A percentile compares a stretch with the other conserved stretches of the same genome.
Evolutionary conservation across 2,329 filamentous ascomycete species (phyloP).

Genomic region (Trichoderma koningii): DNA sequence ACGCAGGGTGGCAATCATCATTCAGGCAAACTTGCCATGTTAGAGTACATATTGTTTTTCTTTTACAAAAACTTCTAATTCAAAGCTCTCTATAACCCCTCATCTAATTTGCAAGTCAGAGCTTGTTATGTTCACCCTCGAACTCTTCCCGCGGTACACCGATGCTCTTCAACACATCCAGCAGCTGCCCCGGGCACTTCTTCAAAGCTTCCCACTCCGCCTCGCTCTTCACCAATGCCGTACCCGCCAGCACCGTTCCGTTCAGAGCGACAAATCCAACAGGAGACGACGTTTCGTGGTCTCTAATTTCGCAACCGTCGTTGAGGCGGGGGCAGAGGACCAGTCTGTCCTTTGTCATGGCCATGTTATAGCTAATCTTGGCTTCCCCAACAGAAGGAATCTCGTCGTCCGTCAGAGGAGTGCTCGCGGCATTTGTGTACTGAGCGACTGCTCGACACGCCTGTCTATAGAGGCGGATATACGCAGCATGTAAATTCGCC

Average conservation of each 20-base stretch:
- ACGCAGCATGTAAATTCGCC: slow-evolving; percentile 45
- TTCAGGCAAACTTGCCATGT: neutral
- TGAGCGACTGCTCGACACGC: slow-evolving; percentile 45
- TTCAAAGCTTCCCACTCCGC: slow-evolving; percentile 58
- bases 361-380: slow-evolving; percentile 65
- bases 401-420: slow-evolving; percentile 28
- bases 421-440: slow-evolving; percentile 21
- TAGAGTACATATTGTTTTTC: neutral
- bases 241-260: slow-evolving; percentile 65
- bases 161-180: slow-evolving; percentile 34
- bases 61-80: neutral
- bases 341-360: slow-evolving; percentile 56
- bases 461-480: slow-evolving; percentile 51
- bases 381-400: slow-evolving; percentile 45
- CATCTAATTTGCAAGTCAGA: neutral
- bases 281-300: slow-evolving; percentile 37
- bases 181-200: slow-evolving; percentile 32
- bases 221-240: slow-evolving; percentile 62
- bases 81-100: neutral
- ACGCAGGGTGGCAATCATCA: too few species aligned
- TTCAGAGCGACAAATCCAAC: slow-evolving; percentile 56
- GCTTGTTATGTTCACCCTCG: neutral
- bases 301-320: slow-evolving; percentile 48
- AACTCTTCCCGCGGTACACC: slow-evolving; percentile 34
- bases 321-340: slow-evolving; percentile 57